phyloP scores from a whole-genome alignment of 352 stramenopile species.

The Phytophthora palmivora region DNA sequence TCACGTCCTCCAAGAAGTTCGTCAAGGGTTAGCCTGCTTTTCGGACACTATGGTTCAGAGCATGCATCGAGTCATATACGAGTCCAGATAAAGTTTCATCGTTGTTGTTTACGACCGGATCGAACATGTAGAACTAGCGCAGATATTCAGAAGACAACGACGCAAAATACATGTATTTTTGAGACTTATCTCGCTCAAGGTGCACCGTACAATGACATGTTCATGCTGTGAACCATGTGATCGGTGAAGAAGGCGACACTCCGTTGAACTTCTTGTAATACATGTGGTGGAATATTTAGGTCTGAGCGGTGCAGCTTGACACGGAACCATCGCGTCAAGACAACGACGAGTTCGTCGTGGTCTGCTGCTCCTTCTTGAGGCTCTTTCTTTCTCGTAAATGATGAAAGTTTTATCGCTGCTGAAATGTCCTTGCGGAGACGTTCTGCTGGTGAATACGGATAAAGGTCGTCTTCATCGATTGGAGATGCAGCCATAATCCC shows the following conservation, averaged over 20 bases:
- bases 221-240: constrained; percentile 42
- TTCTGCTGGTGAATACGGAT: constrained; percentile 34
- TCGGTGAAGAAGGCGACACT: constrained; percentile 25
- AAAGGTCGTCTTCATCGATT: constrained; percentile 39
- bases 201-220: constrained; percentile 30
- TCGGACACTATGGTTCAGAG: constrained; percentile 49
- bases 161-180: constrained; percentile 25
- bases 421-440: constrained; percentile 38
- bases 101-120: neutral
- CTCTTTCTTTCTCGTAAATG: constrained; percentile 27
- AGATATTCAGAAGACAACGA: constrained; percentile 16
- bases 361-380: neutral
- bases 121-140: constrained; percentile 29
- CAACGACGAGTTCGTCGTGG: constrained; percentile 33
- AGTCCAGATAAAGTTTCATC: constrained; percentile 20
- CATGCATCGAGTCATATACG: constrained; percentile 49
- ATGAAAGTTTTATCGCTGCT: constrained; percentile 33
- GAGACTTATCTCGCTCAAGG: constrained; percentile 1
- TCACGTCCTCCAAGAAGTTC: constrained; percentile 42
- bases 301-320: constrained; percentile 29
- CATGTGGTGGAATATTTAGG: constrained; percentile 20
- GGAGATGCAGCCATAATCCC: constrained; percentile 35
- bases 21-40: constrained; percentile 41
- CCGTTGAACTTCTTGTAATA: constrained; percentile 26
- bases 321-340: constrained; percentile 32